These are phyloP conservation scores for Cordyceps sp. DNA, from an alignment of 2,329 filamentous ascomycete genomes.

Conservation along the genomic window DNA sequence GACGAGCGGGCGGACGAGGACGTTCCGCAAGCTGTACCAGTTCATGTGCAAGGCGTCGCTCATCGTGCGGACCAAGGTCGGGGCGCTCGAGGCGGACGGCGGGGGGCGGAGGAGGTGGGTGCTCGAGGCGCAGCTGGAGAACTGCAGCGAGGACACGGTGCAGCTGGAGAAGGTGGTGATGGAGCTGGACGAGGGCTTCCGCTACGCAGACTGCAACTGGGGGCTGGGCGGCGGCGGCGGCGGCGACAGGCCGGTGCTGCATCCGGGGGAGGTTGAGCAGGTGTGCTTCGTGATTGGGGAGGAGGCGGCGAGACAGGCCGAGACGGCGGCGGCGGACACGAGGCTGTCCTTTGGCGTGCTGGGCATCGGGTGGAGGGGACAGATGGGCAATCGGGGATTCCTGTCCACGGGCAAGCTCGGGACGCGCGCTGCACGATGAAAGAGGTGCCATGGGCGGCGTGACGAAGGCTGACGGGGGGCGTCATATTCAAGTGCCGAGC, in stretches of 20 bases:
- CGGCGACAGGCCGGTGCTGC: conserved; percentile 34
- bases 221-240: conserved; percentile 21
- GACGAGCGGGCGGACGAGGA: conserved; percentile 54
- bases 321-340: conserved; percentile 21
- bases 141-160: conserved; percentile 71
- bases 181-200: conserved; percentile 33
- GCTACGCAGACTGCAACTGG: conserved; percentile 41
- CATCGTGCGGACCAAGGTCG: conserved; percentile 80
- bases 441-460: not conserved
- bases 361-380: conserved; percentile 72
- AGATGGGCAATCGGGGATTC: conserved; percentile 79
- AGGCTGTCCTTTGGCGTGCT: conserved; percentile 61
- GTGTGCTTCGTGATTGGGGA: conserved; percentile 45
- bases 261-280: conserved; percentile 48
- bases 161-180: conserved; percentile 53
- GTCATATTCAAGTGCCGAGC: too few species aligned
- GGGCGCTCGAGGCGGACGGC: conserved; percentile 29
- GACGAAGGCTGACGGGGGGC: not conserved
- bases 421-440: conserved; percentile 20
- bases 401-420: conserved; percentile 74
- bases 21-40: conserved; percentile 90
- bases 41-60: conserved; percentile 85
- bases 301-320: conserved; percentile 19
- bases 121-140: conserved; percentile 89
- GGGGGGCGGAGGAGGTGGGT: conserved; percentile 38